Conservation (phyloP, 192 early-diverging fungal species). For the Coemansia sp. region DNA sequence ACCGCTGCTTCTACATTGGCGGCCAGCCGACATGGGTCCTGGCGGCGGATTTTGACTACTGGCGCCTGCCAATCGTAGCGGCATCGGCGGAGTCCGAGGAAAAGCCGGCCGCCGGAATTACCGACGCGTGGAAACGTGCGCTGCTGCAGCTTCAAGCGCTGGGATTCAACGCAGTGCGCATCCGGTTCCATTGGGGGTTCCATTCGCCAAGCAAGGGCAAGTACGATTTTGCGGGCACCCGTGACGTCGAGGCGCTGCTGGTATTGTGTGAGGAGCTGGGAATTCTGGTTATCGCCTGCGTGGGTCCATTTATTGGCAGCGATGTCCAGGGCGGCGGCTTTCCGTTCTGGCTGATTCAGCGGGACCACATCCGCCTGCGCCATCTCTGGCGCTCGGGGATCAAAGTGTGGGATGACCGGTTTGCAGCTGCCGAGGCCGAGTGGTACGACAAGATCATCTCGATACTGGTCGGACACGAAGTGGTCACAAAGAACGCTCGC, state of each 20-base stretch:
- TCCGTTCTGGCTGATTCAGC: constrained; percentile 75
- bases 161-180: constrained; percentile 76
- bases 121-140: constrained; percentile 57
- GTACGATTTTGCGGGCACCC: constrained; percentile 70
- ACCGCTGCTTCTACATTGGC: constrained; percentile 63
- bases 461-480: constrained; percentile 73
- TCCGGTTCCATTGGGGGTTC: constrained; percentile 89
- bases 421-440: constrained; percentile 65
- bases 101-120: neutral
- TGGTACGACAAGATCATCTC: constrained; percentile 74
- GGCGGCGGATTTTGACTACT: constrained; percentile 84
- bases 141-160: constrained; percentile 67
- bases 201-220: constrained; percentile 70
- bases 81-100: constrained; percentile 1
- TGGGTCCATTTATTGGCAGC: constrained; percentile 78
- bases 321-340: constrained; percentile 73
- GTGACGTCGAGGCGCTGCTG: constrained; percentile 70
- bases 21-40: constrained; percentile 64
- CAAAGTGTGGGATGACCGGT: constrained; percentile 66
- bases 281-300: constrained; percentile 75
- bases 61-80: constrained; percentile 64
- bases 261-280: constrained; percentile 67
- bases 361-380: constrained; percentile 65
- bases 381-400: constrained; percentile 63
- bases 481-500: constrained; percentile 55